These are phyloP conservation scores for Talaromyces pinophilus DNA, from an alignment of 2,329 filamentous ascomycete genomes.

Conservation along the genomic window DNA sequence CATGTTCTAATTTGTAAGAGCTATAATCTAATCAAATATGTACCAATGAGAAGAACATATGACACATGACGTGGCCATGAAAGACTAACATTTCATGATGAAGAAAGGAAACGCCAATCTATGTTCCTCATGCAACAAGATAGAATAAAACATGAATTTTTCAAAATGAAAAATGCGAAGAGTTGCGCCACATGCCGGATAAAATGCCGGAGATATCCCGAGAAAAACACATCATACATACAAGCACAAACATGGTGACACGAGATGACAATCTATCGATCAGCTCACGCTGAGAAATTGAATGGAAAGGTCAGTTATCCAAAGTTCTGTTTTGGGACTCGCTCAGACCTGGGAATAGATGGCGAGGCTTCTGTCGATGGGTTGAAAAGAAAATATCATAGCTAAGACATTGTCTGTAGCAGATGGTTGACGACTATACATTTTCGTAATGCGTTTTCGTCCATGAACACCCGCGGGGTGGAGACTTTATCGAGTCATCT, in stretches of 20 bases:
- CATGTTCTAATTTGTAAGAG: not conserved
- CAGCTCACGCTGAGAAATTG: not conserved
- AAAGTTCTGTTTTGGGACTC: not conserved
- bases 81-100: constrained; percentile 5
- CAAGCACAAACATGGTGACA: constrained; percentile 6
- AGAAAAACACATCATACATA: constrained; percentile 13
- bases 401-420: not conserved
- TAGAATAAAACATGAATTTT: not conserved
- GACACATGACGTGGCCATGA: constrained; percentile 4
- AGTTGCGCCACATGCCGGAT: constrained; percentile 5
- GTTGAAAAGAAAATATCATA: not conserved
- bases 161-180: not conserved
- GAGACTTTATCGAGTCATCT: constrained; percentile 25
- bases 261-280: constrained; percentile 4
- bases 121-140: constrained; percentile 20
- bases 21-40: constrained; percentile 3
- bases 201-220: constrained; percentile 1
- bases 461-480: not conserved
- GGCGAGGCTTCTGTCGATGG: constrained; percentile 1
- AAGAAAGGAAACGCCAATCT: constrained; percentile 21
- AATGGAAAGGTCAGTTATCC: not conserved
- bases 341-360: not conserved
- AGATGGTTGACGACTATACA: not conserved
- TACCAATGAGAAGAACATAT: constrained; percentile 11
- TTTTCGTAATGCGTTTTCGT: not conserved